Evolutionary conservation across 2,329 filamentous ascomycete species (phyloP), one percentile per base, ranked within the genome.

Genomic region (Fusarium sublunatum): DNA sequence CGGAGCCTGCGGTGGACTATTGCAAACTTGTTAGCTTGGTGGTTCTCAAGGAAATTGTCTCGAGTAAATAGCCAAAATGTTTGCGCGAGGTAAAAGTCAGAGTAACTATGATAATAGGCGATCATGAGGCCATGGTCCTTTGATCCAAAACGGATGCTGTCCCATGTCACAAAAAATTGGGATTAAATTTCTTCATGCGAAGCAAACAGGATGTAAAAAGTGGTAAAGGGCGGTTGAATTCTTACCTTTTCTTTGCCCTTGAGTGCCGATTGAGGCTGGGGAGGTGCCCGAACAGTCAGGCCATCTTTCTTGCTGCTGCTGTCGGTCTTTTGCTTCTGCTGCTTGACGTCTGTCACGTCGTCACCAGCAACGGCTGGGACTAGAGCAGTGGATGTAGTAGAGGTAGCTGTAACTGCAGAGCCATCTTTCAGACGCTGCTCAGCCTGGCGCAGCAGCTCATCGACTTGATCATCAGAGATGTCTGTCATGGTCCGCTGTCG

Each of bases 71-170:
- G 48, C 31, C 19, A 38, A 46, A 52, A 9, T 46, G 59, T 58
- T 62, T 62, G 53, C 50, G 47, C 50, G 15, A 32, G 44, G 31
- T 41, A 52, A 52, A 65, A 70, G 67, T 91, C 88, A 90, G 87
- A 89, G 88, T 91, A 91, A 91, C 88, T 91, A 90, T 90, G 81
- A 82, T 77, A 75, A 76, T 76, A 79, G 77, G 78, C 67, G 71
- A 82, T 82, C 82, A 83, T 78, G 84, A 82, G 77, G 78, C 76
- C 86, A 87, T 85, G 85, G 89, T 86, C 67, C 64, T 60, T 65
- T 75, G 67, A 73, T 75, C 76, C 78, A 79, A 77, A 75, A 78
- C 75, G 75, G 73, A 76, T 70, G 60, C 72, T 68, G 70, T 73
- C 70, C 75, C 72, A 71, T 73, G 75, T 79, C 77, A 78, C 52